A percentile compares a stretch with the other conserved stretches of the same genome.
Evolutionary conservation across 2,329 filamentous ascomycete species (phyloP).

Genomic region (Xylaria hypoxylon): DNA sequence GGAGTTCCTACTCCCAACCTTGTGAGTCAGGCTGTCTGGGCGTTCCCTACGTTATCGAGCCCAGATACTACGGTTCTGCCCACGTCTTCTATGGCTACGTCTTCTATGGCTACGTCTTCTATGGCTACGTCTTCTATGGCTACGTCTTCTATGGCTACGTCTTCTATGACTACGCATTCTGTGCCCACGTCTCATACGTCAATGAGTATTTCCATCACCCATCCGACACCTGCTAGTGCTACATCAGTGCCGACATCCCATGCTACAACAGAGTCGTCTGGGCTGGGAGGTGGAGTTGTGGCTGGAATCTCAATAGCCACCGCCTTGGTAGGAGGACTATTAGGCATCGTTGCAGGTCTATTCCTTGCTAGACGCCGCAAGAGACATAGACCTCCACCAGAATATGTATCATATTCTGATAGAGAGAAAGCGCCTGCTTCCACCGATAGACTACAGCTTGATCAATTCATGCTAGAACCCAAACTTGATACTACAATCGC

Average conservation of each 20-base stretch:
- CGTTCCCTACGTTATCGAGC: not conserved
- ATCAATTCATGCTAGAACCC: slow-evolving; percentile 52
- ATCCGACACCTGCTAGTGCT: not conserved
- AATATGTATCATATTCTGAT: slow-evolving; percentile 32
- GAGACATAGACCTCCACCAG: slow-evolving; percentile 30
- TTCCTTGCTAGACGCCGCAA: slow-evolving; percentile 45
- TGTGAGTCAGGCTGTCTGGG: not conserved
- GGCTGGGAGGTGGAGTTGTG: slow-evolving; percentile 33
- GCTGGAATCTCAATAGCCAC: slow-evolving; percentile 41
- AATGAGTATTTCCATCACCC: not conserved
- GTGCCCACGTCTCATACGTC: too few species aligned
- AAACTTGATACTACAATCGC: slow-evolving; percentile 54
- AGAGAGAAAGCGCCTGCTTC: slow-evolving; percentile 38
- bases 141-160: too few species aligned
- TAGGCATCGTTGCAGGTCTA: slow-evolving; percentile 39
- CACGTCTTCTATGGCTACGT: too few species aligned
- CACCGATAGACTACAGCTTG: slow-evolving; percentile 42
- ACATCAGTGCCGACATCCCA: not conserved
- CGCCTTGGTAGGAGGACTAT: slow-evolving; percentile 33
- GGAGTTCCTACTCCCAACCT: not conserved
- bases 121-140: too few species aligned
- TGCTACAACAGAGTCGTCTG: not conserved
- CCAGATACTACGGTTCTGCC: not conserved
- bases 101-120: too few species aligned
- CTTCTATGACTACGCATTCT: too few species aligned